Conservation (phyloP, 1,139 yeast genomes). For the Magnusiomyces clavatus region DNA sequence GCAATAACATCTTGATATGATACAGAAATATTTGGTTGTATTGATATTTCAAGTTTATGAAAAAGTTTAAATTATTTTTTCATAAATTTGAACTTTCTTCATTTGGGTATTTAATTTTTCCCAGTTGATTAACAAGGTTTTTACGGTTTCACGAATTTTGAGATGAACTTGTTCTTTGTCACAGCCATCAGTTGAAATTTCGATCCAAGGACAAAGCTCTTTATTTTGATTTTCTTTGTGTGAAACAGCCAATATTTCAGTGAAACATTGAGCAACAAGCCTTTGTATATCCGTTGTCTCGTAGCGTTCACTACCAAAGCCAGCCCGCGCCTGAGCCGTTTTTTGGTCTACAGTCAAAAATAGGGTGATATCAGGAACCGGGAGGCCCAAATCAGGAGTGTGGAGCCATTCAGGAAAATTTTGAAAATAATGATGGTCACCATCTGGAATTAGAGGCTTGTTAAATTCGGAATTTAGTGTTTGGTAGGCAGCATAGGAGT, state of each 20-base stretch:
- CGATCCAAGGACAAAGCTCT: slow-evolving; percentile 2
- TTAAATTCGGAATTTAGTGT: too few species aligned
- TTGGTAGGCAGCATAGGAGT: slow-evolving; percentile 38
- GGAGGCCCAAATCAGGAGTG: slow-evolving; percentile 75
- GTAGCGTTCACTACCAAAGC: slow-evolving; percentile 90
- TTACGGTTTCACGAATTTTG: not conserved
- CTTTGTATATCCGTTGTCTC: slow-evolving; percentile 66
- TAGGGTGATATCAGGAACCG: slow-evolving; percentile 76
- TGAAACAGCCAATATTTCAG: too few species aligned
- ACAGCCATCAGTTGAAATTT: not conserved
- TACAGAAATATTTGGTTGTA: not conserved
- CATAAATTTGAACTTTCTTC: not conserved
- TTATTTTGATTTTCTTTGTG: not conserved
- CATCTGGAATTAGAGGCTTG: too few species aligned
- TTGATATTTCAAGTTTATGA: not conserved
- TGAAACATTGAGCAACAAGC: too few species aligned
- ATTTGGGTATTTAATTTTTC: not conserved
- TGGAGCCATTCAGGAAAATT: slow-evolving; percentile 65
- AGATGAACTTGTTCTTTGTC: slow-evolving; percentile 1
- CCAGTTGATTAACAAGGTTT: not conserved
- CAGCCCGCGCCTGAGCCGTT: slow-evolving; percentile 52
- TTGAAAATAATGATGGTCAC: slow-evolving; percentile 22
- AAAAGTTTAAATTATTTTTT: not conserved
- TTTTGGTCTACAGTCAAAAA: slow-evolving; percentile 57
- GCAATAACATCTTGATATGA: not conserved